Percentiles rank a stretch among this genome's conserved stretches.
These are phyloP conservation scores for Sungouiella thailandica DNA, from an alignment of 805 yeast genomes.

Conservation along the genomic window DNA sequence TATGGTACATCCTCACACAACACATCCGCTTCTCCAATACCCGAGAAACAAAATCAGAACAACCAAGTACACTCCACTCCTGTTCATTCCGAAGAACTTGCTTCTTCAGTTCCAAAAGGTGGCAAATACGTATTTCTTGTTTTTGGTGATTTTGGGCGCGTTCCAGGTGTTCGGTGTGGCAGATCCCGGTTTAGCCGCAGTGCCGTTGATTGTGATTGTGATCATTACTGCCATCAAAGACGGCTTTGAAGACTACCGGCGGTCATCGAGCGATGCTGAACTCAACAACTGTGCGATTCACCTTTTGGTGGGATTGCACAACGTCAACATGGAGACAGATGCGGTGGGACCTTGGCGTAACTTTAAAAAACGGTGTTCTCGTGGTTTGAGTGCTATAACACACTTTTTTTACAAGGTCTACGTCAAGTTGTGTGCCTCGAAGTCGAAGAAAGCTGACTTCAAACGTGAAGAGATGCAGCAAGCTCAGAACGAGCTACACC, in stretches of 20 bases:
- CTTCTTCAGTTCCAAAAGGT: constrained; percentile 67
- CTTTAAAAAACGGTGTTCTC: constrained; percentile 57
- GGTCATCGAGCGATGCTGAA: constrained; percentile 67
- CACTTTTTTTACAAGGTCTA: constrained; percentile 18
- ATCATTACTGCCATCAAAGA: constrained; percentile 71
- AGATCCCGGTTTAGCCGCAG: constrained; percentile 67
- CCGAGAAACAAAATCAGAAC: constrained; percentile 92
- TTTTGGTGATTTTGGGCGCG: constrained; percentile 73
- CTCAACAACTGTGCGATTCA: constrained; percentile 65
- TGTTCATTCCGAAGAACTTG: constrained; percentile 84
- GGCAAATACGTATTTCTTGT: constrained; percentile 85
- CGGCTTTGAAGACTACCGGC: constrained; percentile 75
- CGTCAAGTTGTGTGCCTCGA: constrained; percentile 23
- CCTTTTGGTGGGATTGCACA: constrained; percentile 46
- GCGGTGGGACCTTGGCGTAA: constrained; percentile 60
- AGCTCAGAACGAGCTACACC: constrained; percentile 25
- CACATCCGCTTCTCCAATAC: constrained; percentile 55
- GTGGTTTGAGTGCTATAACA: constrained; percentile 15
- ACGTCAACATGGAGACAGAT: constrained; percentile 53
- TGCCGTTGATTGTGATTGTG: constrained; percentile 76
- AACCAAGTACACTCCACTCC: constrained; percentile 87
- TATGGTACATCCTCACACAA: constrained; percentile 45
- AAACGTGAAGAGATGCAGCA: constrained; percentile 21
- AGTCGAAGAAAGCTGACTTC: constrained; percentile 20
- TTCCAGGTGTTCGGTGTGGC: constrained; percentile 79